Evolutionary conservation across 2,329 filamentous ascomycete species (phyloP), one percentile per base, ranked within the genome.

Genomic region (Exophiala calicioides): DNA sequence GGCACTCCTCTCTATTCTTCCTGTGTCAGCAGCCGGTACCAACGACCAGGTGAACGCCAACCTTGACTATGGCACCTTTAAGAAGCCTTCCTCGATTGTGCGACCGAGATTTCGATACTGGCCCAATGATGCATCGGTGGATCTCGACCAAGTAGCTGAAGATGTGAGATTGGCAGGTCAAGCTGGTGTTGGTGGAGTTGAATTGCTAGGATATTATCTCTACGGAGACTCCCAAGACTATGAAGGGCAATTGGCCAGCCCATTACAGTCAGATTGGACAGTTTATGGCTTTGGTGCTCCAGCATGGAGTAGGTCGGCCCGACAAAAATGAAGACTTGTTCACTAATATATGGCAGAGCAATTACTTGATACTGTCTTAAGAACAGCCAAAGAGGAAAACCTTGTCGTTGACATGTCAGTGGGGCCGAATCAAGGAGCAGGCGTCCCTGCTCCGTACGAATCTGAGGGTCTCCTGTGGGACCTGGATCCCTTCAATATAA

Each of bases 351-450:
- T n/a, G n/a, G n/a, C n/a, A n/a, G n/a, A n/a, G n/a, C n/a, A n/a
- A n/a, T n/a, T n/a, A n/a, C 65, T 64, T 36, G 46, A 58, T 15
- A 52, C 52, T 6, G 51, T 61, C 5, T 39, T 68, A 9, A 43
- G 66, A 42, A 66, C 69, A 1, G 54, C 60, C 8, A 59, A 65
- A 12, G 65, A 71, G 0, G 47, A 64, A 13, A 67, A 60, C 0
- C 33, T 76, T 7, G 44, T 68, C 3, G 65, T 78, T 56, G 74
- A 78, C 51, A 72, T 74, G 53, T 61, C 68, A 0, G 36, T 77
- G 1, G 74, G 74, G 0, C 68, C 74, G 0, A 74, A 73, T 48
- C 69, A 74, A 54, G 75, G 74, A 3, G 64, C 69, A 34, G 75
- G 75, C 10, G 70, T 75, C 3, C 74, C 73, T 1, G 64, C 68